Evolutionary conservation across 192 early-diverging fungal species (phyloP), one percentile per base, ranked within the genome.

Genomic region (Rhizophagus sp.): DNA sequence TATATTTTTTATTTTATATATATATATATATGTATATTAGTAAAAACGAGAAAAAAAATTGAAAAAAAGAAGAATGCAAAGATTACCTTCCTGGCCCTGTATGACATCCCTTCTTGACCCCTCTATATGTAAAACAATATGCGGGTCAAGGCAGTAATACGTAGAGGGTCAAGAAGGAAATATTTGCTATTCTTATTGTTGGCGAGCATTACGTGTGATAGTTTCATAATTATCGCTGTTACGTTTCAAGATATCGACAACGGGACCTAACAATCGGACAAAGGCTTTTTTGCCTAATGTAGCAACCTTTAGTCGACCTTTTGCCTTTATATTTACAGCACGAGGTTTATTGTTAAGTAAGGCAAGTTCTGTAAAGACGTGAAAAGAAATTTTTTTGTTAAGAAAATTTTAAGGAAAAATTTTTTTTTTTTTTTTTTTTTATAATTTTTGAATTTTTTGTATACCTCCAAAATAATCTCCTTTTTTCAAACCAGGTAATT

Each of bases 381-480:
- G n/a, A 25, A 30, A 82, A 64, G 7, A n/a, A 33, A 34, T 52
- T 17, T 30, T 66, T 24, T 76, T 19, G 19, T 64, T 76, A 4
- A 17, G 9, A 41, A 70, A 15, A 12, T 19, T 70, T 73, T 73
- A 24, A 62, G 73, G 1, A 1, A 30, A 30, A 30, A n/a, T n/a
- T n/a, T n/a, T n/a, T n/a, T n/a, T n/a, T 0, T 30, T 30, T 30
- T 30, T 30, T 30, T 30, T 50, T 62, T 81, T 52, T 22, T 57
- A 19, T 57, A 57, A 57, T 17, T 52, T 17, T 19, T n/a, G n/a
- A n/a, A n/a, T n/a, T 30, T 30, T 30, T 30, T 30, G 30, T 30
- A 30, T 30, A 96, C 95, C 95, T 88, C 98, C 98, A 92, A 99
- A 99, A 82, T 99, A 99, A 39, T 92, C 93, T 47, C 97, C 98